Conservation (phyloP, 2,329 filamentous ascomycete genomes). For the Trichoderma sp. region DNA sequence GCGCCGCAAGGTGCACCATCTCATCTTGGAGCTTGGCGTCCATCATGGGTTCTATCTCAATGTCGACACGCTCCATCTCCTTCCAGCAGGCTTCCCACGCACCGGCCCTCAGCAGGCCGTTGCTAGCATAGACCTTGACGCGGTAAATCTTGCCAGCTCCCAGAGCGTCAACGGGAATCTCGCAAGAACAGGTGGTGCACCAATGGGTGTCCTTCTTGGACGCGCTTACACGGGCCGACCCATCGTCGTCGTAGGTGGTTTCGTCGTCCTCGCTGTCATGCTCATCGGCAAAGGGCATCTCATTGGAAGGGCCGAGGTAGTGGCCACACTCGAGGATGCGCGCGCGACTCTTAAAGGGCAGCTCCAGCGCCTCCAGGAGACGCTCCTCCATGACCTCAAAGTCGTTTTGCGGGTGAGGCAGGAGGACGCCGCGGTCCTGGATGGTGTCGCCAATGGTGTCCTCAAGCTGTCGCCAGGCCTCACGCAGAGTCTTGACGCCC, state of each 20-base stretch:
- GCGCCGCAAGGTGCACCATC: slow-evolving; percentile 56
- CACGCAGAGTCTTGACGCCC: slow-evolving; percentile 53
- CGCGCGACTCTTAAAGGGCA: slow-evolving; percentile 64
- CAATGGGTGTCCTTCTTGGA: slow-evolving; percentile 48
- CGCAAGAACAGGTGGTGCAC: slow-evolving; percentile 57
- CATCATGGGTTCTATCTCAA: slow-evolving; percentile 80
- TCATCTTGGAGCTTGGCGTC: slow-evolving; percentile 59
- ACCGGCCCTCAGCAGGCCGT: slow-evolving; percentile 87
- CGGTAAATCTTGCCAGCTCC: slow-evolving; percentile 64
- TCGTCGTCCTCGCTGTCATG: slow-evolving; percentile 51
- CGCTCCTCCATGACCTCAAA: slow-evolving; percentile 79
- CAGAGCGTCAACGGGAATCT: slow-evolving; percentile 57
- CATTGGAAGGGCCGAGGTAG: slow-evolving; percentile 65
- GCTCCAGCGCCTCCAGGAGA: slow-evolving; percentile 71
- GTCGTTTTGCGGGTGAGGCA: slow-evolving; percentile 77
- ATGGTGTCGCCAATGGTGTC: slow-evolving; percentile 73
- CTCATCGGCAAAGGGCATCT: slow-evolving; percentile 45
- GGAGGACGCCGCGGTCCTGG: slow-evolving; percentile 69
- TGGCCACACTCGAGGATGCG: slow-evolving; percentile 75
- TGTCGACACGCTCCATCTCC: slow-evolving; percentile 98
- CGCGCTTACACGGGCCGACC: slow-evolving; percentile 28
- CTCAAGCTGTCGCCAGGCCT: slow-evolving; percentile 67
- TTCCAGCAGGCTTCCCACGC: slow-evolving; percentile 94
- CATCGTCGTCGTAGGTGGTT: slow-evolving; percentile 35
- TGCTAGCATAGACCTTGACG: slow-evolving; percentile 90